phyloP scores from a whole-genome alignment of 2,329 filamentous ascomycete genomes.

The Ophiosphaerella herpotricha region DNA sequence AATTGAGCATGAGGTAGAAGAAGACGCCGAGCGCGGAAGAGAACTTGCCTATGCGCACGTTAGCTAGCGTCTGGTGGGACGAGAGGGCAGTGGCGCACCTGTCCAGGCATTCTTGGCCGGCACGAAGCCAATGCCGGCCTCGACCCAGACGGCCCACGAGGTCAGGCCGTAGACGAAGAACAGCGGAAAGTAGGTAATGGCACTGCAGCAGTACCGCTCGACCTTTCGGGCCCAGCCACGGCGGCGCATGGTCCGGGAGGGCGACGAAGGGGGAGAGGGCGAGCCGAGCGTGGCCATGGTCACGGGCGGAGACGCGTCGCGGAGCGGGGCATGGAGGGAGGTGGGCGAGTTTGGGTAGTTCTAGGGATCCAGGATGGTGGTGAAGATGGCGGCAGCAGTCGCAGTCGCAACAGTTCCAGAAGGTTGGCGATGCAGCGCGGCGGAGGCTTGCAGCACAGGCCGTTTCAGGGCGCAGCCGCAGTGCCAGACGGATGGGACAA shows the following conservation, averaged over 20 bases:
- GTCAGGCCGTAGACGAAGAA: slow-evolving; percentile 86
- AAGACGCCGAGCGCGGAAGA: slow-evolving; percentile 67
- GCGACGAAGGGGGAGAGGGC: slow-evolving; percentile 46
- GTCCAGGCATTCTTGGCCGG: slow-evolving; percentile 43
- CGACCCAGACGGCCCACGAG: slow-evolving; percentile 92
- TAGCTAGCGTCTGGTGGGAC: background rate
- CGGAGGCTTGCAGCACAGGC: slow-evolving; percentile 19
- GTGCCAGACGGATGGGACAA: slow-evolving; percentile 10
- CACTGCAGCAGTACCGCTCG: slow-evolving; percentile 82
- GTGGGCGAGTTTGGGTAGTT: background rate
- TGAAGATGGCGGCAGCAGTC: slow-evolving; percentile 9
- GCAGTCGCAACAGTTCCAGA: slow-evolving; percentile 5
- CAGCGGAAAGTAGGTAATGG: slow-evolving; percentile 83
- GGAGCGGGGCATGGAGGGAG: slow-evolving; percentile 22
- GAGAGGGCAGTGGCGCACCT: slow-evolving; percentile 22
- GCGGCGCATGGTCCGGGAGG: slow-evolving; percentile 45
- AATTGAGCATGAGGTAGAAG: slow-evolving; percentile 80
- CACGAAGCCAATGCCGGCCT: slow-evolving; percentile 68
- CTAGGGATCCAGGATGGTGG: slow-evolving; percentile 10
- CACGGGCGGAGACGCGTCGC: slow-evolving; percentile 19
- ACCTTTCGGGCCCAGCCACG: slow-evolving; percentile 66
- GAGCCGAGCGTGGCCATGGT: slow-evolving; percentile 48
- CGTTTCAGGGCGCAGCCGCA: slow-evolving; percentile 33
- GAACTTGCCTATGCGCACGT: slow-evolving; percentile 40
- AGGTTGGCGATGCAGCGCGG: slow-evolving; percentile 12